A percentile compares a stretch with the other conserved stretches of the same genome.
phyloP scores from a whole-genome alignment of 208 protist species.

The Acanthamoeba rhysodes region DNA sequence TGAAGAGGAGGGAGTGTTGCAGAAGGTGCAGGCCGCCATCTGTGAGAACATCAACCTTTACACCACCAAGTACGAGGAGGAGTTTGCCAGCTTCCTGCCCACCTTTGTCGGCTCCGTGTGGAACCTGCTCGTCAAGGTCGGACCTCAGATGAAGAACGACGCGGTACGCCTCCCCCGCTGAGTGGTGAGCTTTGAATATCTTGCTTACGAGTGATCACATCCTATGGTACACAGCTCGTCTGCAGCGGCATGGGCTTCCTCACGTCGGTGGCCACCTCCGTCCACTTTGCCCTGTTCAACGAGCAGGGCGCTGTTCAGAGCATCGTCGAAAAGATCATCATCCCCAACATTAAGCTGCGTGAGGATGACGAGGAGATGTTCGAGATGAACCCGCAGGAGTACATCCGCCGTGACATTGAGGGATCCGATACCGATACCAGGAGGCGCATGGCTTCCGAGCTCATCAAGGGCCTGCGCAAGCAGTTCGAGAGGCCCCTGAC shows the following conservation, averaged over 20 bases:
- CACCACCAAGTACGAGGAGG: constrained; percentile 95
- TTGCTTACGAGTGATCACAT: background rate
- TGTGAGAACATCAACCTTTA: constrained; percentile 94
- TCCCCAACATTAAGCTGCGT: constrained; percentile 95
- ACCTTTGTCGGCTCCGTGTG: constrained; percentile 94
- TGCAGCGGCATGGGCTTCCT: constrained; percentile 94
- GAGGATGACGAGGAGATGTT: constrained; percentile 96
- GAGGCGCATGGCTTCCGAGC: constrained; percentile 92
- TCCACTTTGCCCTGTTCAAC: constrained; percentile 92
- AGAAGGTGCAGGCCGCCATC: constrained; percentile 92
- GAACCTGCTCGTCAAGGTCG: constrained; percentile 90
- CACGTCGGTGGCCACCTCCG: constrained; percentile 91
- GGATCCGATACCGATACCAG: constrained; percentile 93
- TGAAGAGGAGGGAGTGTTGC: constrained; percentile 76
- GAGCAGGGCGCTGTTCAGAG: constrained; percentile 89
- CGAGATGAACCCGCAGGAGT: constrained; percentile 95
- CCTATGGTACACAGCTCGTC: constrained; percentile 85
- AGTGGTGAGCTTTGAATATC: background rate
- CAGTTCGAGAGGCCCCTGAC: constrained; percentile 89
- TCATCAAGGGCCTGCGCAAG: constrained; percentile 94
- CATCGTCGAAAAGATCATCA: constrained; percentile 95
- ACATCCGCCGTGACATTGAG: constrained; percentile 98
- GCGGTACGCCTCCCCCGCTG: constrained; percentile 75
- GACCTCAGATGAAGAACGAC: constrained; percentile 89
- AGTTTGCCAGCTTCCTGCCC: constrained; percentile 88